Evolutionary conservation across 2,329 filamentous ascomycete species (phyloP).

Genomic region (Leptographium galeiforme): DNA sequence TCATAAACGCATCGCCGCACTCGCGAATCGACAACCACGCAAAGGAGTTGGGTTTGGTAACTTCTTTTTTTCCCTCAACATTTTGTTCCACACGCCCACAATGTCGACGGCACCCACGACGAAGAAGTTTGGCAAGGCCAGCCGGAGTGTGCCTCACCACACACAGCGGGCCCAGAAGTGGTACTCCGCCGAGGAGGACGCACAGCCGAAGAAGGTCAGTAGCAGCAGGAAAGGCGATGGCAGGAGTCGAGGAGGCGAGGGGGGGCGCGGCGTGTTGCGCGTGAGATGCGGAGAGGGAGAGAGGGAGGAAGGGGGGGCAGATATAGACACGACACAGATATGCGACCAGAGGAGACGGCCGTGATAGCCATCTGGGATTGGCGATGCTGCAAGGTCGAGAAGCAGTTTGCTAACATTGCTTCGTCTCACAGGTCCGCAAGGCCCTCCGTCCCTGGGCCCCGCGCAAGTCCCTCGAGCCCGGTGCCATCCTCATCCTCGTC

Average conservation of each 20-base stretch:
- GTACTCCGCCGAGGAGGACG: conserved; percentile 92
- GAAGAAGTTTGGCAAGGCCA: conserved; percentile 90
- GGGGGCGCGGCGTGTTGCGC: background rate
- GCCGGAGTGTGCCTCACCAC: conserved; percentile 76
- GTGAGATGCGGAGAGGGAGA: background rate
- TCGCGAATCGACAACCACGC: conserved; percentile 3
- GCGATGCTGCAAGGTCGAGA: background rate
- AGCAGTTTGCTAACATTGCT: conserved; percentile 16
- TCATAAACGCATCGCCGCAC: conserved; percentile 6
- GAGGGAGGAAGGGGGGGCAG: background rate
- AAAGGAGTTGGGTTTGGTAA: conserved; percentile 6
- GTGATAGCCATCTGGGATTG: background rate
- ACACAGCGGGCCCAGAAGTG: conserved; percentile 95
- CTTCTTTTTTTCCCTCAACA: conserved; percentile 4
- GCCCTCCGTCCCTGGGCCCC: conserved; percentile 75
- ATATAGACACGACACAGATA: background rate
- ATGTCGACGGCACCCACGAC: conserved; percentile 62
- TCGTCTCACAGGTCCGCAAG: conserved; percentile 73
- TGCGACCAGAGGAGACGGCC: background rate
- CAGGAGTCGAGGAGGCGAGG: background rate
- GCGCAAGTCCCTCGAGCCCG: conserved; percentile 81
- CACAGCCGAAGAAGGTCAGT: conserved; percentile 89
- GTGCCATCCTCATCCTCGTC: conserved; percentile 95
- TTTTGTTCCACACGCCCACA: conserved; percentile 21
- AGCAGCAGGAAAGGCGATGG: background rate